Evolutionary conservation across 208 protist species (phyloP), one percentile per base, ranked within the genome.

Genomic region (Leishmania major): DNA sequence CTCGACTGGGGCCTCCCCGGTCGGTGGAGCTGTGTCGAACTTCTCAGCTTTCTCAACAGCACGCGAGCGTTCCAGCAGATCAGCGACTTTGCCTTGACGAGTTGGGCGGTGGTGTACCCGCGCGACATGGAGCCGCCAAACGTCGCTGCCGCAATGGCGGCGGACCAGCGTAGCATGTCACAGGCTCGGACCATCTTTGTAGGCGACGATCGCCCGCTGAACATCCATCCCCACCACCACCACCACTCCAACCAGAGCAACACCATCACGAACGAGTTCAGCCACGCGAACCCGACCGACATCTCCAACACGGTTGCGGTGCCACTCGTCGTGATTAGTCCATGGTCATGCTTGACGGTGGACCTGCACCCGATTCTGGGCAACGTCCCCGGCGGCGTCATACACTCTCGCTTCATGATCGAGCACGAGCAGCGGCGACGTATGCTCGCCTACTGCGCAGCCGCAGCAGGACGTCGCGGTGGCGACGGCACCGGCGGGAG

Each of bases 1-100:
- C 57, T 72, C 28, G 79, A 53, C 11, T 71, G n/a, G 28, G 72
- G 43, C n/a, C 49, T 78, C 71, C 82, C 31, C 53, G 59, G 62
- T 22, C 78, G 60, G 47, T 91, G 88, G 88, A 83, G 57, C 47
- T 89, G 86, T 71, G 78, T 71, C 0, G 84, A 83, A 13, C 74
- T 91, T 11, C 77, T 93, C 51, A 81, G 80, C 53, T 93, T 91
- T 69, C 66, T 93, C 10, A 73, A 59, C 40, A 87, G 82, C 62
- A 84, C 81, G 49, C 90, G 90, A 45, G 86, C 86, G 60, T 84
- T 87, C 71, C 85, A 90, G 47, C 80, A 93, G 76, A 59, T 93
- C 53, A 85, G 79, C 72, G 90, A 93, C 67, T 90, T 93, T 49
- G 87, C 85, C 75, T 51, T 88, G 13, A 87, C 80, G n/a, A 90